These are phyloP conservation scores for Aspergillus avenaceus DNA, from an alignment of 495 filamentous ascomycete genomes.

Conservation along the genomic window DNA sequence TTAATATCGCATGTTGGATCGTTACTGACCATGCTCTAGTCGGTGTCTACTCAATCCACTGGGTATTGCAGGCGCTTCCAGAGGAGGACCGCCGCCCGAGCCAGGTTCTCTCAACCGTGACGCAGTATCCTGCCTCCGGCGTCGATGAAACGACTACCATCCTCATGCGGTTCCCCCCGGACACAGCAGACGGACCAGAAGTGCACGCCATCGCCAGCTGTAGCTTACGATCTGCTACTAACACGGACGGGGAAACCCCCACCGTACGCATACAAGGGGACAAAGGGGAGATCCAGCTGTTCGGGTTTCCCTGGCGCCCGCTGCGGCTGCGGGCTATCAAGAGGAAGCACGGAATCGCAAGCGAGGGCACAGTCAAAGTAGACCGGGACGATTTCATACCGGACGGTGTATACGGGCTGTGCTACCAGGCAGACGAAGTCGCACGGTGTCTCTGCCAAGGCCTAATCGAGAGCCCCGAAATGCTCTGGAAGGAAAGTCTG, in stretches of 20 bases:
- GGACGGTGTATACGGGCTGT: constrained; percentile 67
- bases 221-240: constrained; percentile 52
- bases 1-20: background rate
- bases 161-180: constrained; percentile 59
- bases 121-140: constrained; percentile 61
- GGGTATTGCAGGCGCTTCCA: constrained; percentile 70
- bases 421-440: constrained; percentile 78
- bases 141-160: constrained; percentile 68
- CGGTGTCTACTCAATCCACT: constrained; percentile 72
- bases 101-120: constrained; percentile 50
- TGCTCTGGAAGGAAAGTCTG: constrained; percentile 40
- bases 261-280: constrained; percentile 70
- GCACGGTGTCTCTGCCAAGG: constrained; percentile 68
- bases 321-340: constrained; percentile 47
- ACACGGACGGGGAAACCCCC: constrained; percentile 53
- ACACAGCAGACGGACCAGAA: constrained; percentile 29
- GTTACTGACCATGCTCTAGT: constrained; percentile 28
- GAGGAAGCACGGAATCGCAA: constrained; percentile 18
- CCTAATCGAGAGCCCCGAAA: constrained; percentile 58
- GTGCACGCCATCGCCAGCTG: constrained; percentile 63
- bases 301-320: constrained; percentile 63
- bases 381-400: constrained; percentile 50
- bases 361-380: constrained; percentile 35
- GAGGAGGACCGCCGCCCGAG: constrained; percentile 29
- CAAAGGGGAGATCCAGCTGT: constrained; percentile 69